Evolutionary conservation across 108 stramenopile genomes (phyloP), one percentile per base, ranked within the genome.

Genomic region (Skeletonema potamos): DNA sequence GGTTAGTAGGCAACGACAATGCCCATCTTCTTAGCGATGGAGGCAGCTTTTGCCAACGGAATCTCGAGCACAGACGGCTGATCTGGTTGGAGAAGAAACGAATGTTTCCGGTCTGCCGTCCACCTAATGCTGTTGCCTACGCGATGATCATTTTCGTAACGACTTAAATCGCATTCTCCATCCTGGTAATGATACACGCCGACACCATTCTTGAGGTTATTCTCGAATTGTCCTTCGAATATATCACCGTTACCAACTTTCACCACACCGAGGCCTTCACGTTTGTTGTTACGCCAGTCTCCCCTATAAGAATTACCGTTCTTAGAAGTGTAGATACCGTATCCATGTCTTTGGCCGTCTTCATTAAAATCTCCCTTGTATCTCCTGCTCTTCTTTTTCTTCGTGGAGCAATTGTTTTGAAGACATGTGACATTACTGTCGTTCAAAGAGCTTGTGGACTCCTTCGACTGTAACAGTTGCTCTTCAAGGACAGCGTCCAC

Each of bases 131-230:
- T 72, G 2, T 67, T 18, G 1, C 77, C 77, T 32, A 72, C 29
- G 2, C 77, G 58, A 8, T 27, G 8, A 57, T 79, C 77, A 27
- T 72, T 59, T 27, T 62, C 20, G 36, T 79, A 79, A 7, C 32
- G 57, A 39, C 64, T 64, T 24, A 79, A 61, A 41, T 79, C 77
- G 32, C 70, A 72, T 63, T 79, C 77, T 26, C 70, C 77, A 12
- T 79, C 77, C 10, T 54, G 0, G 33, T 79, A 79, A 57, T 79
- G 77, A 48, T 79, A 79, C 1, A 79, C 77, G 18, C 77, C 77
- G 33, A 72, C 46, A 8, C 77, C 77, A 79, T 72, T 66, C 60
- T 79, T 79, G 54, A 72, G 62, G 44, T 79, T 79, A 22, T 41
- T 18, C 34, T 79, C 65, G 24, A 79, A 79, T 41, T 79, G 77